phyloP scores from a whole-genome alignment of 2,329 filamentous ascomycete genomes.

The Penicillium sp. region DNA sequence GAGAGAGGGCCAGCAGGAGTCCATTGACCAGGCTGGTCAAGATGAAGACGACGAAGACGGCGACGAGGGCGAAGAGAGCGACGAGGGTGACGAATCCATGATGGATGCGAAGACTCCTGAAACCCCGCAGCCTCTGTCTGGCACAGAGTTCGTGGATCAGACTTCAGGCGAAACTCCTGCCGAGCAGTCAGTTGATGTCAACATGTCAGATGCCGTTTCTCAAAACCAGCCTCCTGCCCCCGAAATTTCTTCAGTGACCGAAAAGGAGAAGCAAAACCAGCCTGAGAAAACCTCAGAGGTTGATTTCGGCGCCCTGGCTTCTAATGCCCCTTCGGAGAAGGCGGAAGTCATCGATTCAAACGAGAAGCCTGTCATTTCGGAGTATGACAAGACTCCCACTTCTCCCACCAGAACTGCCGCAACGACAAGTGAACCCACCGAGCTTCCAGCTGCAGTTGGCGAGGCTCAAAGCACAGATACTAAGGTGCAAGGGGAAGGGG shows the following conservation, averaged over 20 bases:
- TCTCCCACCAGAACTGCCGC: not conserved
- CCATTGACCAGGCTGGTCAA: conserved; percentile 44
- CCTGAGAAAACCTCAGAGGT: not conserved
- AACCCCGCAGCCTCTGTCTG: conserved; percentile 31
- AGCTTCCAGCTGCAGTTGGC: not conserved
- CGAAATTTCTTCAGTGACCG: conserved; percentile 3
- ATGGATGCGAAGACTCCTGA: conserved; percentile 46
- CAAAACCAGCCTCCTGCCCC: conserved; percentile 8
- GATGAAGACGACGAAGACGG: conserved; percentile 49
- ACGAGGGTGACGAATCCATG: conserved; percentile 52
- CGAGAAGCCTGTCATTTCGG: not conserved
- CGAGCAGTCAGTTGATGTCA: conserved; percentile 19
- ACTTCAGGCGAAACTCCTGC: conserved; percentile 10
- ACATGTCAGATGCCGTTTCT: conserved; percentile 18
- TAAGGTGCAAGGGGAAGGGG: not conserved
- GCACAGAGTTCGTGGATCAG: conserved; percentile 19
- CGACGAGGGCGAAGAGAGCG: conserved; percentile 50
- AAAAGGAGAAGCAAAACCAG: conserved; percentile 1
- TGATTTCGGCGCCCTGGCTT: conserved; percentile 18
- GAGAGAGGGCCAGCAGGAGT: conserved; percentile 46
- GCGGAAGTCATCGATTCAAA: not conserved
- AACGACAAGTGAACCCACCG: not conserved
- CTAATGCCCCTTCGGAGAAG: conserved; percentile 6
- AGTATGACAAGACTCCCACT: not conserved
- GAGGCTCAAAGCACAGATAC: conserved; percentile 7